These are phyloP conservation scores for Aspergillus thermomutatus DNA, from an alignment of 2,329 filamentous ascomycete genomes.

Conservation along the genomic window DNA sequence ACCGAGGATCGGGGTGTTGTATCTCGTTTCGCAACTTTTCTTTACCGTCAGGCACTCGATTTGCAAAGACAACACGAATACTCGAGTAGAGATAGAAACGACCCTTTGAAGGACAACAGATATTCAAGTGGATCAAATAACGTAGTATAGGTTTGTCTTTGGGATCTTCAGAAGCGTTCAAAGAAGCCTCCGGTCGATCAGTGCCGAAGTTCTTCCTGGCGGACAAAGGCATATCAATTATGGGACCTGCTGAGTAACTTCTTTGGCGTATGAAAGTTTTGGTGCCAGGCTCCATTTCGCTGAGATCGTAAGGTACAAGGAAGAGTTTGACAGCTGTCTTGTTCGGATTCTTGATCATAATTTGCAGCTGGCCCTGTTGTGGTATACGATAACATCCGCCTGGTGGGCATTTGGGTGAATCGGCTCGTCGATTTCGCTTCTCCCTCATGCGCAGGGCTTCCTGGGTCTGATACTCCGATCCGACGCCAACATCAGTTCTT, in stretches of 20 bases:
- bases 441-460: conserved; percentile 47
- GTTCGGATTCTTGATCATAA: conserved; percentile 97
- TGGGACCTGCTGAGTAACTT: conserved; percentile 82
- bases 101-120: conserved; percentile 80
- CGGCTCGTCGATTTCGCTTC: conserved; percentile 59
- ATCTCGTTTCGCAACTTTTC: conserved; percentile 89
- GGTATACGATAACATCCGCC: conserved; percentile 93
- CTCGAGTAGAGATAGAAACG: conserved; percentile 89
- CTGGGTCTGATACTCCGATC: conserved; percentile 16
- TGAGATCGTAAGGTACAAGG: conserved; percentile 85
- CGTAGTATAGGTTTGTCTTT: conserved; percentile 67
- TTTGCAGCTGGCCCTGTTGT: conserved; percentile 88
- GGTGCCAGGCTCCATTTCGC: conserved; percentile 87
- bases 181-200: conserved; percentile 53
- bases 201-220: conserved; percentile 45
- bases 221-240: conserved; percentile 66
- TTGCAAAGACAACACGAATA: conserved; percentile 92
- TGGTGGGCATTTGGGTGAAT: conserved; percentile 65
- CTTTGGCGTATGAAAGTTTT: conserved; percentile 96
- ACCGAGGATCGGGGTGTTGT: conserved; percentile 82
- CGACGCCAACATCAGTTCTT: conserved; percentile 7
- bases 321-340: conserved; percentile 98
- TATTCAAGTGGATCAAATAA: conserved; percentile 89
- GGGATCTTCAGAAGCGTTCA: conserved; percentile 39
- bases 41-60: conserved; percentile 91